Evolutionary conservation across 2,329 filamentous ascomycete species (phyloP).

Genomic region (Xylaria sp.): DNA sequence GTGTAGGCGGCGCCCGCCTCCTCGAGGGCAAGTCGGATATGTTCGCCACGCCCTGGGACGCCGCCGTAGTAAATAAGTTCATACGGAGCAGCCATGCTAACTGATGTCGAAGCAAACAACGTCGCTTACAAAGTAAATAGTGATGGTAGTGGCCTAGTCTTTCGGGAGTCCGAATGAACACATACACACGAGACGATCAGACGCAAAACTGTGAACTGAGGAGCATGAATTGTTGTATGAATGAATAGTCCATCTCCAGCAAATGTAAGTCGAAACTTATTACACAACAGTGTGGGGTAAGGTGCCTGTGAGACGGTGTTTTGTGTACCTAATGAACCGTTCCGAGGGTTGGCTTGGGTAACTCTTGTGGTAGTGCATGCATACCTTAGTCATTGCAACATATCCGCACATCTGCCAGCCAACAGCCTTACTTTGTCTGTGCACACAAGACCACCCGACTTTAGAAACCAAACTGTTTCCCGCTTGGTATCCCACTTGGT

Average conservation of each 20-base stretch:
- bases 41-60: slow-evolving; percentile 75
- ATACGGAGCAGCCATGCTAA: slow-evolving; percentile 50
- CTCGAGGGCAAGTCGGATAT: slow-evolving; percentile 74
- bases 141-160: neutral
- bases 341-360: neutral
- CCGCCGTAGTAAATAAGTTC: slow-evolving; percentile 72
- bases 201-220: neutral
- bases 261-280: too few species aligned
- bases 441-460: neutral
- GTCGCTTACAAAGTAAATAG: neutral
- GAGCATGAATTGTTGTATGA: neutral
- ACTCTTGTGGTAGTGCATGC: neutral
- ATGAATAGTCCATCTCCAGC: too few species aligned
- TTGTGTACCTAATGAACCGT: neutral
- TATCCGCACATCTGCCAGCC: too few species aligned
- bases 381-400: too few species aligned
- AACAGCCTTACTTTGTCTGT: neutral
- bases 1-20: slow-evolving; percentile 67
- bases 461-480: neutral
- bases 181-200: too few species aligned
- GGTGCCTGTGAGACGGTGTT: neutral
- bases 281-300: slow-evolving; percentile 9
- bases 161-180: neutral
- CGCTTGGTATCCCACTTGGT: too few species aligned
- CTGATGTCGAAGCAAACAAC: neutral